Evolutionary conservation across 139 green algal genomes (phyloP), one percentile per base, ranked within the genome.

Genomic region (Desmodesmus armatus): DNA sequence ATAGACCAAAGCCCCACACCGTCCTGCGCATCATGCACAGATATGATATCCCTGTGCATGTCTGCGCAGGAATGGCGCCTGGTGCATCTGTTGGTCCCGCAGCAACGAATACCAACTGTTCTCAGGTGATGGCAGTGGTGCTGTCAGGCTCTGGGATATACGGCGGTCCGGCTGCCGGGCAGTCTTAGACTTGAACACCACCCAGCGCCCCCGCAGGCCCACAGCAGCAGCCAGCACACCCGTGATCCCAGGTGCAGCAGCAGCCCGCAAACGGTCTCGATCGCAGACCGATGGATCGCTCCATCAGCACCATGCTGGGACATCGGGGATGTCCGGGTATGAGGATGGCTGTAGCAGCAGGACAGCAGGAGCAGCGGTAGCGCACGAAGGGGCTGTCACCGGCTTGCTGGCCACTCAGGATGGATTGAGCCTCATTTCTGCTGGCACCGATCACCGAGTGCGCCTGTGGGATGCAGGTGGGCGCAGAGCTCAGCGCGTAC

Each of bases 401-500:
- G 29, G 1, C 89, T 94, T 98, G 23, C 76, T 89, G 78, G 87
- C 88, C 0, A 95, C 89, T 0, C 87, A 90, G 5, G 89, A 97
- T 72, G 95, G 93, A 0, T 82, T 94, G 25, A 83, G 89, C 80
- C 91, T 90, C 76, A 37, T 98, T 3, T 94, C 84, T 49, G 90
- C 91, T n/a, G 96, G 93, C 53, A 93, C 89, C 2, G 96, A 98
- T 88, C 89, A 87, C n/a, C 86, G 89, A 0, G 49, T 98, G 60
- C 86, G 93, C 27, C 90, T 98, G 66, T 98, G 96, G 96, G 94
- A 98, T n/a, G n/a, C n/a, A n/a, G n/a, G n/a, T n/a, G n/a, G n/a
- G n/a, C n/a, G n/a, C n/a, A n/a, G n/a, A n/a, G n/a, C n/a, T n/a
- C n/a, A n/a, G n/a, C n/a, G n/a, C n/a, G n/a, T n/a, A n/a, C n/a